phyloP scores from a whole-genome alignment of 1,284 basidiomycete genomes.

The Microbotryum scabiosae region DNA sequence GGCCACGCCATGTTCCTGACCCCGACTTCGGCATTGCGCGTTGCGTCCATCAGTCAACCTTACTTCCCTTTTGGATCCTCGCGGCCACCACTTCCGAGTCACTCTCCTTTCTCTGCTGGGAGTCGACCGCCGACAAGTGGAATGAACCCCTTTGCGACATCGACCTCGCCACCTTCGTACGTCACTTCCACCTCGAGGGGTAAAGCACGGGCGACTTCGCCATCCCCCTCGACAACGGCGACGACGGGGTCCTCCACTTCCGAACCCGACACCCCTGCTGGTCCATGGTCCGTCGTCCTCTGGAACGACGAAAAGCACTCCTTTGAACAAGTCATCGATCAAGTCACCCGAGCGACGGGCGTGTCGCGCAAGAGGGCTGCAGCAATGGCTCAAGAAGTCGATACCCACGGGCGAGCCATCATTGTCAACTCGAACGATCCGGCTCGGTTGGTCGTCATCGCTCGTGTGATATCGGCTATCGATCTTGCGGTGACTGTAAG shows the following conservation, averaged over 20 bases:
- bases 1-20: conserved; percentile 20
- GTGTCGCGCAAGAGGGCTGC: conserved; percentile 56
- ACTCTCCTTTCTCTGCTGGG: conserved; percentile 7
- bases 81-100: conserved; percentile 1
- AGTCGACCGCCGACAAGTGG: too few species aligned
- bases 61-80: background rate
- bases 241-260: background rate
- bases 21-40: conserved; percentile 29
- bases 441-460: conserved; percentile 63
- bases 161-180: conserved; percentile 14
- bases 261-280: conserved; percentile 33
- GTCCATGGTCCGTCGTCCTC: conserved; percentile 74
- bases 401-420: conserved; percentile 68
- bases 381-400: conserved; percentile 59
- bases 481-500: conserved; percentile 87
- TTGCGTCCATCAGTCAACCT: conserved; percentile 15
- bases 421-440: conserved; percentile 68
- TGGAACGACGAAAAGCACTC: conserved; percentile 99
- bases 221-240: background rate
- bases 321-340: conserved; percentile 75
- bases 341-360: conserved; percentile 61
- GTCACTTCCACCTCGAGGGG: conserved; percentile 31
- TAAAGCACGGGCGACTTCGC: background rate
- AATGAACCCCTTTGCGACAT: conserved; percentile 21
- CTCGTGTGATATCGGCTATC: conserved; percentile 72